Percentiles rank a stretch among this genome's conserved stretches.
These are phyloP conservation scores for Groenewaldozyma auringiensis DNA, from an alignment of 1,139 yeast species.

Conservation along the genomic window DNA sequence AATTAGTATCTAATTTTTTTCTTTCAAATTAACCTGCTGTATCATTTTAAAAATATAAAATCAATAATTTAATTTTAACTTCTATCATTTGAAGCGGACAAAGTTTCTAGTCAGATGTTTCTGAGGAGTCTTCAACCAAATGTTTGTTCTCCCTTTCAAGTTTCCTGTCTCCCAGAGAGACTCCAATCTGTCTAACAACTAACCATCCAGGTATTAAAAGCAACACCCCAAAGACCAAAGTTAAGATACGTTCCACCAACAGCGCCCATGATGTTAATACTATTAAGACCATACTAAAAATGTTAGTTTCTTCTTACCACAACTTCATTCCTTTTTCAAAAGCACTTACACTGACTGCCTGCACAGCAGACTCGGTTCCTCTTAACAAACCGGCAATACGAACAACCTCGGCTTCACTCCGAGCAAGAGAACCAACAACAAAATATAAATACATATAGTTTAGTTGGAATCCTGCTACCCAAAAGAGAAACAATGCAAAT, in stretches of 20 bases:
- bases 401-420: background rate
- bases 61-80: no score
- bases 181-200: background rate
- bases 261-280: background rate
- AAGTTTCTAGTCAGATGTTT: no score
- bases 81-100: no score
- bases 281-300: background rate
- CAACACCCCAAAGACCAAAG: background rate
- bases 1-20: no score
- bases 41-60: no score
- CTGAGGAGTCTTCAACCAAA: no score
- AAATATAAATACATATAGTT: background rate
- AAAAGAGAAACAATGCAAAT: conserved; percentile 1
- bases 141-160: background rate
- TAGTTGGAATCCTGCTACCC: background rate
- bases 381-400: background rate
- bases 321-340: no score
- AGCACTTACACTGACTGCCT: conserved; percentile 2
- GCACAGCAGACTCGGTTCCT: conserved; percentile 1
- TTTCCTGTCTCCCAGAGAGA: background rate
- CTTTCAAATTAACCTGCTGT: no score
- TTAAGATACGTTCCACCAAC: background rate
- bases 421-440: background rate
- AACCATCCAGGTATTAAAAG: background rate
- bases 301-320: no score